Percentiles rank a stretch among this genome's conserved stretches.
Conservation (phyloP, 495 filamentous ascomycete genomes). For the Pyronema omphalodes region DNA sequence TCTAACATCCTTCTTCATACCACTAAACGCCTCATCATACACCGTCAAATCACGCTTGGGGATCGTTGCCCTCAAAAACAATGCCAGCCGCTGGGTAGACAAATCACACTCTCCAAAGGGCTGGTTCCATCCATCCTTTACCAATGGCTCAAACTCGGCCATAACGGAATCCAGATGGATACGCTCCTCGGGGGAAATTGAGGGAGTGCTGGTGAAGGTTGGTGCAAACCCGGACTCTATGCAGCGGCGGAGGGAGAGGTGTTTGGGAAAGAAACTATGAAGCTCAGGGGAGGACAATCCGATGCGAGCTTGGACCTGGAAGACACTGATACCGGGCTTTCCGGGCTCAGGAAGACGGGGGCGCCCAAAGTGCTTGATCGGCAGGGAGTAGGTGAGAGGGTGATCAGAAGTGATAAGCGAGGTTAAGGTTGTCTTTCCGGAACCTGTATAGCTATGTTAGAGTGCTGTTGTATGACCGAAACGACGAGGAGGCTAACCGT, state of each 20-base stretch:
- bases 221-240: conserved; percentile 79
- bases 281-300: conserved; percentile 89
- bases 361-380: conserved; percentile 67
- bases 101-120: conserved; percentile 58
- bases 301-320: conserved; percentile 76
- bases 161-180: conserved; percentile 1
- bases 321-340: conserved; percentile 60
- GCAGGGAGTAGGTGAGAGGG: conserved; percentile 77
- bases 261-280: conserved; percentile 74
- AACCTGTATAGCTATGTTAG: conserved; percentile 27
- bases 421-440: conserved; percentile 80
- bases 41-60: conserved; percentile 75
- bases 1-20: conserved; percentile 64
- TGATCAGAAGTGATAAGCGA: conserved; percentile 90
- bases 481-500: conserved; percentile 31
- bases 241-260: conserved; percentile 52
- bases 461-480: neutral
- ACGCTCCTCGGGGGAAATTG: conserved; percentile 34
- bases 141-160: conserved; percentile 8
- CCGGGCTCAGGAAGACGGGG: conserved; percentile 52
- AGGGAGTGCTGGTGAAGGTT: conserved; percentile 55
- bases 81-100: conserved; percentile 59
- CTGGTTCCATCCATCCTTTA: conserved; percentile 30
- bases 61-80: conserved; percentile 72
- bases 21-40: conserved; percentile 82